Conservation (phyloP, 83 land plant species). For the Larix sibirica region DNA sequence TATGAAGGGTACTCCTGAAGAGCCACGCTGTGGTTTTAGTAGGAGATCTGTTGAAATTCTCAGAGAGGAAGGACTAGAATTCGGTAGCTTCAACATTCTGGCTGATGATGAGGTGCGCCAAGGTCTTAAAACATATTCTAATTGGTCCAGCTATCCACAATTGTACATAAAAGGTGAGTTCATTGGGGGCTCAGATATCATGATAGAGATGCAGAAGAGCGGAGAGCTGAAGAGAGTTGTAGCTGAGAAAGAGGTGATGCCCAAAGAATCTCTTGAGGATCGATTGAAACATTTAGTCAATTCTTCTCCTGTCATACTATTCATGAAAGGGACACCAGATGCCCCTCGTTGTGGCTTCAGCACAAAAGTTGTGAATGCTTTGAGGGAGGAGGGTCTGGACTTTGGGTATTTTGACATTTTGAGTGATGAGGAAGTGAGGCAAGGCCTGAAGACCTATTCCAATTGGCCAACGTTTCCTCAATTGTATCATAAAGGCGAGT, state of each 20-base stretch:
- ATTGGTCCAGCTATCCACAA: conserved; percentile 93
- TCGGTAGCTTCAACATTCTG: conserved; percentile 72
- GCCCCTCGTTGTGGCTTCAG: conserved; percentile 87
- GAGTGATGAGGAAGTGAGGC: conserved; percentile 71
- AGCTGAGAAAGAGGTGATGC: conserved; percentile 42
- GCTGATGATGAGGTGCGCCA: conserved; percentile 76
- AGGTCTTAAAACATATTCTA: conserved; percentile 75
- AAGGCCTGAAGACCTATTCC: conserved; percentile 73
- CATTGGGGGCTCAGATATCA: conserved; percentile 83
- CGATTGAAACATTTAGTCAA: conserved; percentile 50
- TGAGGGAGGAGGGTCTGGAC: conserved; percentile 46
- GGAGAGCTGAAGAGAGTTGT: conserved; percentile 70
- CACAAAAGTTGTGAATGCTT: conserved; percentile 74
- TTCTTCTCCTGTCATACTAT: conserved; percentile 66
- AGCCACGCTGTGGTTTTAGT: conserved; percentile 84
- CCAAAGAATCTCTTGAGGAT: conserved; percentile 42
- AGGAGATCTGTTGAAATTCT: conserved; percentile 79
- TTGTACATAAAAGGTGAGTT: conserved; percentile 74
- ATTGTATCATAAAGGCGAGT: conserved; percentile 83
- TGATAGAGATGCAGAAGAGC: conserved; percentile 78
- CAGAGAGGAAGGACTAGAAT: conserved; percentile 46
- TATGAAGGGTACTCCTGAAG: conserved; percentile 88
- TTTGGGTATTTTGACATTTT: conserved; percentile 76
- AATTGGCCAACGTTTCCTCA: conserved; percentile 93
- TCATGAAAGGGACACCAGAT: conserved; percentile 88